Percentiles rank a stretch among this genome's conserved stretches.
Evolutionary conservation across 176 grass and related monocot genomes (phyloP).

Genomic region (Panicum miliaceum): DNA sequence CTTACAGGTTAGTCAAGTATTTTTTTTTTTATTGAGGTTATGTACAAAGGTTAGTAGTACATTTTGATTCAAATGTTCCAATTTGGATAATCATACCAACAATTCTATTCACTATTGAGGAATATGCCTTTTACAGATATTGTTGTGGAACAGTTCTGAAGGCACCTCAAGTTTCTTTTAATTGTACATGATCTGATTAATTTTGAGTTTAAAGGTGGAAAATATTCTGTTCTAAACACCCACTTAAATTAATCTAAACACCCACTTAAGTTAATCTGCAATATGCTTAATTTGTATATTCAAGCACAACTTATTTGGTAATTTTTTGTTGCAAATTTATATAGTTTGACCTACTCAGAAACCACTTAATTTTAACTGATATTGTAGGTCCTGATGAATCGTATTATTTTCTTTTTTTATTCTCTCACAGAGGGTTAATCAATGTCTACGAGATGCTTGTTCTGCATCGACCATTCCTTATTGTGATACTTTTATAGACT

Average conservation of each 20-base stretch:
- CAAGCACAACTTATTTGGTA: not conserved
- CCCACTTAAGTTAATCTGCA: not conserved
- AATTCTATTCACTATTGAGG: not conserved
- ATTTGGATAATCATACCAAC: not conserved
- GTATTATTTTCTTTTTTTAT: constrained; percentile 15
- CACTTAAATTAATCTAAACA: constrained; percentile 5
- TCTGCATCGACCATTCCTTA: constrained; percentile 30
- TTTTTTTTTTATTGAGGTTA: not conserved
- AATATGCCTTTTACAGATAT: not conserved
- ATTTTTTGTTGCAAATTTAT: constrained; percentile 1
- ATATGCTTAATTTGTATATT: not conserved
- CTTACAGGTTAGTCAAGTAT: constrained; percentile 66
- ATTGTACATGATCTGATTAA: constrained; percentile 14
- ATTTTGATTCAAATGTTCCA: not conserved
- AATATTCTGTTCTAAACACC: not conserved
- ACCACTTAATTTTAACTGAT: constrained; percentile 7
- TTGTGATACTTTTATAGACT: constrained; percentile 70
- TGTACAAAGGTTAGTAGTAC: not conserved
- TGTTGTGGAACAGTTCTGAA: not conserved
- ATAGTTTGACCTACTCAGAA: not conserved
- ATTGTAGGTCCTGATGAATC: not conserved
- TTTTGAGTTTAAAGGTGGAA: not conserved
- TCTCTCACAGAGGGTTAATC: constrained; percentile 87
- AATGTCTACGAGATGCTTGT: constrained; percentile 81
- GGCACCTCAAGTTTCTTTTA: constrained; percentile 25